Conservation (phyloP, 257 asterid species). For the Galeopsis tetrahit region DNA sequence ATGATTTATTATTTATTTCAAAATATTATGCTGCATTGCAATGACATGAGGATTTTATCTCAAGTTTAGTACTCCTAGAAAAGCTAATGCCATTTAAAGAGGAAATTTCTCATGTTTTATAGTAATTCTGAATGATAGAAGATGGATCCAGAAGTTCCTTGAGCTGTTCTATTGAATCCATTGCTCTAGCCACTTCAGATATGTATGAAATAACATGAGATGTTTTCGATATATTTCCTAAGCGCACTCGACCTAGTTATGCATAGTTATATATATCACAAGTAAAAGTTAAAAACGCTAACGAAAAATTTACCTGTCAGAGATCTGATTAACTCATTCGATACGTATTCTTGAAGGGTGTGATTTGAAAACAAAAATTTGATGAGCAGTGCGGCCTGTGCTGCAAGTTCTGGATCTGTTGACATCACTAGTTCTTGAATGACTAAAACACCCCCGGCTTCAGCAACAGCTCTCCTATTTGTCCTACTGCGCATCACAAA, state of each 20-base stretch:
- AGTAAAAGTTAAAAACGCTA: constrained; percentile 7
- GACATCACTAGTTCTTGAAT: constrained; percentile 74
- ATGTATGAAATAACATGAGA: constrained; percentile 21
- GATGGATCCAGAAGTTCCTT: constrained; percentile 20
- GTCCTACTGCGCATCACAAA: constrained; percentile 84
- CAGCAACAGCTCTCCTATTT: constrained; percentile 87
- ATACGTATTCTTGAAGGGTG: constrained; percentile 85
- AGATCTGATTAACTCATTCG: constrained; percentile 76
- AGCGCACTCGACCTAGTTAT: background rate
- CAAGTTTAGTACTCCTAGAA: constrained; percentile 14
- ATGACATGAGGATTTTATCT: background rate
- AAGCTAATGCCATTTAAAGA: background rate
- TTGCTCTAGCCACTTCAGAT: constrained; percentile 22
- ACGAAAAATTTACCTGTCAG: constrained; percentile 65
- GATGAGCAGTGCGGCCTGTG: constrained; percentile 73
- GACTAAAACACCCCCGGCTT: constrained; percentile 78
- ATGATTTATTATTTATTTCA: background rate
- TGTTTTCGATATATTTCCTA: constrained; percentile 5
- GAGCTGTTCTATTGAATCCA: constrained; percentile 16
- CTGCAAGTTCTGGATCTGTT: constrained; percentile 62
- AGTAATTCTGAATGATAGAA: constrained; percentile 9
- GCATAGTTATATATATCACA: background rate
- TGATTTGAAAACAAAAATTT: constrained; percentile 81
- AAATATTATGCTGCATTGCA: constrained; percentile 23
- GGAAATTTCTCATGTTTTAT: background rate